Percentiles rank a stretch among this genome's conserved stretches.
Conservation (phyloP, 768 basidiomycete genomes). For the Gelatoporia subvermispora region DNA sequence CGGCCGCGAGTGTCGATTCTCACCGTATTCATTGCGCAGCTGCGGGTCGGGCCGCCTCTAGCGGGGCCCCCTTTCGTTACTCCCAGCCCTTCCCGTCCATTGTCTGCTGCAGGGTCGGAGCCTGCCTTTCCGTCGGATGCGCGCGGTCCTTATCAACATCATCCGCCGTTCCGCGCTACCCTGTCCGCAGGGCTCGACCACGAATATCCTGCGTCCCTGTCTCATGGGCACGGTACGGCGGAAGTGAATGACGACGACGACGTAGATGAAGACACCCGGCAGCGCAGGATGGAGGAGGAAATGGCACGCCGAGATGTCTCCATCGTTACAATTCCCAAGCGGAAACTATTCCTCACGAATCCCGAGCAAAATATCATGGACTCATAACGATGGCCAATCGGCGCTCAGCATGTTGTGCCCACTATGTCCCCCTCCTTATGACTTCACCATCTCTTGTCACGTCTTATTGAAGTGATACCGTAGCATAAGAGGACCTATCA, state of each 20-base stretch:
- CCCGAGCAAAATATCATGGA: conserved; percentile 30
- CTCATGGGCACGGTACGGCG: conserved; percentile 40
- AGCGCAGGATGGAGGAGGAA: conserved; percentile 75
- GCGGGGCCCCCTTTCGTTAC: conserved; percentile 24
- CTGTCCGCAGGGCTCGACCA: conserved; percentile 34
- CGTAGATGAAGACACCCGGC: conserved; percentile 68
- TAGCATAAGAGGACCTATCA: conserved; percentile 7
- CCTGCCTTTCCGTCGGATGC: conserved; percentile 38
- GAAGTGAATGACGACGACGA: conserved; percentile 63
- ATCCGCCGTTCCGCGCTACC: conserved; percentile 51
- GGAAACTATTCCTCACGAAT: conserved; percentile 71
- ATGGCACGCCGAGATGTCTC: conserved; percentile 79
- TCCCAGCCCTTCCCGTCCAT: conserved; percentile 35
- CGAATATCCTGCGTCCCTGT: conserved; percentile 30
- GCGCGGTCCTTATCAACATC: conserved; percentile 63
- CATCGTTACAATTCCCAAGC: conserved; percentile 71
- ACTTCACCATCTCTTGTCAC: neutral
- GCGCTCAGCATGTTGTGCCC: conserved; percentile 7
- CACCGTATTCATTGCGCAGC: conserved; percentile 40
- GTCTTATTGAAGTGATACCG: conserved; percentile 1
- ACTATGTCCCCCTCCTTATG: conserved; percentile 10
- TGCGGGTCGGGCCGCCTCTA: conserved; percentile 31
- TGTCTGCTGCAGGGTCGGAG: conserved; percentile 35
- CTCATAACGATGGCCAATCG: neutral
- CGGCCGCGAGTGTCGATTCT: conserved; percentile 55